Conservation (phyloP, 129 eudicot genomes). For the Daucus carota region DH1_v3.0 NC_030385.2:4497501-4498000, state of each 20-base stretch:
- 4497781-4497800: background rate
- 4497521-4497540: constrained; percentile 58
- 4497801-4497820: background rate
- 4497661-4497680: constrained; percentile 93
- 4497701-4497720: constrained; percentile 68
- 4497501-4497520: constrained; percentile 46
- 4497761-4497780: constrained; percentile 62
- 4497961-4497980: background rate
- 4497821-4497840: background rate
- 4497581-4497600: constrained; percentile 26
- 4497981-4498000: constrained; percentile 15
- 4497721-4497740: constrained; percentile 77
- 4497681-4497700: constrained; percentile 69
- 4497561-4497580: constrained; percentile 62
- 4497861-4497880: background rate
- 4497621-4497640: background rate
- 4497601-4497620: background rate
- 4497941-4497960: background rate
- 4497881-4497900: background rate
- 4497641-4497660: constrained; percentile 31
- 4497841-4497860: background rate
- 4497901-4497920: background rate
- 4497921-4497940: background rate
- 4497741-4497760: constrained; percentile 77
- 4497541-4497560: constrained; percentile 74